Percentiles rank a stretch among this genome's conserved stretches.
Conservation (phyloP, 2,329 filamentous ascomycete species). For the Cladophialophora exuberans region DNA sequence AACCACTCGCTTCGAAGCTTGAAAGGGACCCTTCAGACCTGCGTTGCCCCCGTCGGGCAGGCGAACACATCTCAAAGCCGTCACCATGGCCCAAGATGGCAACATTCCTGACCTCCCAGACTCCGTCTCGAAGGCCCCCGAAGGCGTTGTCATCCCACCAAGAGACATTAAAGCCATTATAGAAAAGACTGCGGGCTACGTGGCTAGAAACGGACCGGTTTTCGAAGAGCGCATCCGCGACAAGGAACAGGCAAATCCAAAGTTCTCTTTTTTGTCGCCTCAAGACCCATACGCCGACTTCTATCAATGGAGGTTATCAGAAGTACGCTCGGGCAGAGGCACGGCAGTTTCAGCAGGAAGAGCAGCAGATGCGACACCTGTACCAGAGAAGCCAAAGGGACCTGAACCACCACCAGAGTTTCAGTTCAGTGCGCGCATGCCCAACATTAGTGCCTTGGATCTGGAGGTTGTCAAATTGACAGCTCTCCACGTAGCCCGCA, state of each 20-base stretch:
- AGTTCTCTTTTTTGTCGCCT: constrained; percentile 82
- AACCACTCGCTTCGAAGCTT: neutral
- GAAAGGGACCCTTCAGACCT: neutral
- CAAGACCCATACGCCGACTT: constrained; percentile 84
- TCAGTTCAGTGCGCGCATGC: constrained; percentile 94
- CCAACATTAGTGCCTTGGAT: constrained; percentile 94
- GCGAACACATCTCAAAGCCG: too few relatives aligned
- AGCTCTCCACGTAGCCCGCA: constrained; percentile 88
- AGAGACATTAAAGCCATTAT: constrained; percentile 81
- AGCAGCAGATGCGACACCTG: constrained; percentile 62
- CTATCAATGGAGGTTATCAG: constrained; percentile 86
- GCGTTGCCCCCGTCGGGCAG: too few relatives aligned
- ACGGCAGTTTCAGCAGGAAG: constrained; percentile 77
- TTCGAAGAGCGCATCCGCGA: constrained; percentile 85
- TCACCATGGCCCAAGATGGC: constrained; percentile 44
- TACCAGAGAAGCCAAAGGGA: constrained; percentile 72
- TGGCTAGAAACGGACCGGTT: constrained; percentile 66
- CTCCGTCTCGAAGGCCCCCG: constrained; percentile 74
- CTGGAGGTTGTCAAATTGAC: constrained; percentile 74
- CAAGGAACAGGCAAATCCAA: constrained; percentile 82
- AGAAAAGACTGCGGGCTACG: constrained; percentile 93
- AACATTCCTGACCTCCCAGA: constrained; percentile 47
- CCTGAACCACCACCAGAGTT: constrained; percentile 85
- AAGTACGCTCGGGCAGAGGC: constrained; percentile 82
- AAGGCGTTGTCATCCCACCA: constrained; percentile 82